A percentile compares a stretch with the other conserved stretches of the same genome.
phyloP scores from a whole-genome alignment of 805 yeast species.

The Cyberlindnera lachancei region DNA sequence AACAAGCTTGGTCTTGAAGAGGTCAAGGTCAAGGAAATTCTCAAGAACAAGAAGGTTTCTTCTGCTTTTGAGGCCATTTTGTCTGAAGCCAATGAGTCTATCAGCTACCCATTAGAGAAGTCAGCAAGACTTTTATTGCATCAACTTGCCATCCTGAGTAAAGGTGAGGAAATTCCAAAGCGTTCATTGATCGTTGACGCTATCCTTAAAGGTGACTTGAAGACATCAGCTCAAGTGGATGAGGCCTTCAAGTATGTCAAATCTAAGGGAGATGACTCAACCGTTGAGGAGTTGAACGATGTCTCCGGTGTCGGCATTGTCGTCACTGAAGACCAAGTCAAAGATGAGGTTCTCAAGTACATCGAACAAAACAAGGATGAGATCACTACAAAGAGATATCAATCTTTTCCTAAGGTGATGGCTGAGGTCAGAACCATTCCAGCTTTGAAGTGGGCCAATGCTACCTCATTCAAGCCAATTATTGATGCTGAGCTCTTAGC shows the following conservation, averaged over 20 bases:
- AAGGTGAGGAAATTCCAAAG: constrained; percentile 41
- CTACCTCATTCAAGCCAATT: constrained; percentile 76
- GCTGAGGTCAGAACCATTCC: constrained; percentile 71
- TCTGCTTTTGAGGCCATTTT: constrained; percentile 57
- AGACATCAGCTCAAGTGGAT: constrained; percentile 64
- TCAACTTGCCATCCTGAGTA: constrained; percentile 65
- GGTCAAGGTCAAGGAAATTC: constrained; percentile 67
- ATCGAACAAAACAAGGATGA: constrained; percentile 51
- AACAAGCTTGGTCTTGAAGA: constrained; percentile 59
- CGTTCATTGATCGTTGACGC: constrained; percentile 50
- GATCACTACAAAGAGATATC: constrained; percentile 69
- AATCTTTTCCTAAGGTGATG: constrained; percentile 66
- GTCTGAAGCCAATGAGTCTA: constrained; percentile 30
- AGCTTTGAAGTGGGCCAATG: constrained; percentile 86
- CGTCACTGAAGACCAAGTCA: constrained; percentile 59
- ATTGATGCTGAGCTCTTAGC: constrained; percentile 72
- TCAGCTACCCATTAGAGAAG: constrained; percentile 40
- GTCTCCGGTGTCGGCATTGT: constrained; percentile 78
- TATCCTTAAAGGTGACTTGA: constrained; percentile 56
- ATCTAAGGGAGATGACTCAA: constrained; percentile 36
- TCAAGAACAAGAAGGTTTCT: constrained; percentile 81
- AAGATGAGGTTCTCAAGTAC: constrained; percentile 47
- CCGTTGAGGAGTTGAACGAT: constrained; percentile 46
- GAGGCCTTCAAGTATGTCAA: constrained; percentile 76
- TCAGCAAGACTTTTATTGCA: constrained; percentile 61